phyloP scores from a whole-genome alignment of 768 basidiomycete species.

The Tricholoma flavovirens region DNA sequence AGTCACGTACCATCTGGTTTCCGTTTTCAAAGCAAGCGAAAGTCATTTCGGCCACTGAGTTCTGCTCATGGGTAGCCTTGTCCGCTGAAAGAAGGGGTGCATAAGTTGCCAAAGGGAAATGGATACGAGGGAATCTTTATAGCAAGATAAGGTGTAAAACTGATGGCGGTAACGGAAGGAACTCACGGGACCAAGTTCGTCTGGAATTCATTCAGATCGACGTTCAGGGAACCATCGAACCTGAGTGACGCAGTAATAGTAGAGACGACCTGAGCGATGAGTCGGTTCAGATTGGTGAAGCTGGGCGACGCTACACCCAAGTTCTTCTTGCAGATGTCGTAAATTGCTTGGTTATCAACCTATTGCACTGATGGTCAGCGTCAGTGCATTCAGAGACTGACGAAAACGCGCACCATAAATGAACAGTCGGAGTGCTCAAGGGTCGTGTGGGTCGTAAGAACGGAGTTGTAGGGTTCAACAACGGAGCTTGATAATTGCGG shows the following conservation, averaged over 20 bases:
- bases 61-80: constrained; percentile 94
- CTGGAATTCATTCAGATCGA: constrained; percentile 97
- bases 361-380: constrained; percentile 21
- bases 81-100: constrained; percentile 94
- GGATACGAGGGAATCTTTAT: constrained; percentile 89
- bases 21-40: constrained; percentile 96
- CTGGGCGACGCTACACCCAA: constrained; percentile 80
- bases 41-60: constrained; percentile 97
- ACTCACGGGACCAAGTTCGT: constrained; percentile 96
- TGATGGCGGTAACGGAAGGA: constrained; percentile 1
- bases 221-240: constrained; percentile 96
- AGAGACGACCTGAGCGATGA: constrained; percentile 98
- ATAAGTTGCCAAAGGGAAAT: constrained; percentile 96
- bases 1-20: constrained; percentile 75
- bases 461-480: constrained; percentile 98
- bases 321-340: constrained; percentile 98
- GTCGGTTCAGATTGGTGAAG: constrained; percentile 89
- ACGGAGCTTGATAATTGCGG: constrained; percentile 93
- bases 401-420: constrained; percentile 71
- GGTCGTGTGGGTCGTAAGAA: constrained; percentile 97
- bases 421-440: constrained; percentile 99
- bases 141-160: constrained; percentile 8
- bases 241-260: constrained; percentile 95
- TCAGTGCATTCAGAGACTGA: constrained; percentile 7
- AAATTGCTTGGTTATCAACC: constrained; percentile 99